Conservation (phyloP, 129 eudicot genomes). For the Ambrosia artemisiifolia region DNA sequence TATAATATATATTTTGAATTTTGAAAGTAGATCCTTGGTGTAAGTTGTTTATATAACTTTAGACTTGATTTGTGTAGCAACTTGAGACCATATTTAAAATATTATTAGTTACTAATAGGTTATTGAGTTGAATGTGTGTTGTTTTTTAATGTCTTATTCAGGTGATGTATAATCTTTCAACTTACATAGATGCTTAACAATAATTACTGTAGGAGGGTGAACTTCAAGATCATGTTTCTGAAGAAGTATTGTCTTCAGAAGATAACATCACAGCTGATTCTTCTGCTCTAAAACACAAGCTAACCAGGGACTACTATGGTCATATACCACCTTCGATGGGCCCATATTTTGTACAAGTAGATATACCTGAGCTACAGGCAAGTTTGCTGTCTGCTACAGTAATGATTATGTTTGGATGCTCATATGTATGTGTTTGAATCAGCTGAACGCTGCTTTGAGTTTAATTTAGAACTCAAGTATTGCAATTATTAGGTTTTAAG, state of each 20-base stretch:
- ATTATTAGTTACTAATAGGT: too few relatives aligned
- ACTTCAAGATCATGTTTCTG: slow-evolving; percentile 30
- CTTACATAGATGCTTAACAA: slow-evolving; percentile 26
- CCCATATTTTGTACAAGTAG: slow-evolving; percentile 43
- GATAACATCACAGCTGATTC: slow-evolving; percentile 33
- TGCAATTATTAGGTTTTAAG: not conserved
- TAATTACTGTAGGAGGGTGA: slow-evolving; percentile 35
- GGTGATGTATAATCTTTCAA: too few relatives aligned
- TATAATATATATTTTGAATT: too few relatives aligned
- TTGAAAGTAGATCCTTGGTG: too few relatives aligned
- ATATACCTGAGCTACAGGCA: slow-evolving; percentile 58
- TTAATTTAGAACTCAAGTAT: not conserved
- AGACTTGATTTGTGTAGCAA: too few relatives aligned
- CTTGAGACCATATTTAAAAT: too few relatives aligned
- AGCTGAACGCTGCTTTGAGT: slow-evolving; percentile 2
- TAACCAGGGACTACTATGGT: slow-evolving; percentile 46
- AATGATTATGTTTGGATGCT: not conserved
- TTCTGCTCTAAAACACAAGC: slow-evolving; percentile 34
- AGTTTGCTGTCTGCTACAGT: slow-evolving; percentile 11
- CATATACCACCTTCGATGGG: slow-evolving; percentile 45
- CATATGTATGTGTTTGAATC: not conserved
- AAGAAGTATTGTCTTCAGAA: slow-evolving; percentile 15
- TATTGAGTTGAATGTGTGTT: too few relatives aligned
- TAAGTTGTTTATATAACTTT: too few relatives aligned
- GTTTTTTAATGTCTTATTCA: too few relatives aligned